Percentiles rank a stretch among this genome's conserved stretches.
Evolutionary conservation across 257 asterid species (phyloP).

Genomic region (Galeopsis tetrahit): DNA sequence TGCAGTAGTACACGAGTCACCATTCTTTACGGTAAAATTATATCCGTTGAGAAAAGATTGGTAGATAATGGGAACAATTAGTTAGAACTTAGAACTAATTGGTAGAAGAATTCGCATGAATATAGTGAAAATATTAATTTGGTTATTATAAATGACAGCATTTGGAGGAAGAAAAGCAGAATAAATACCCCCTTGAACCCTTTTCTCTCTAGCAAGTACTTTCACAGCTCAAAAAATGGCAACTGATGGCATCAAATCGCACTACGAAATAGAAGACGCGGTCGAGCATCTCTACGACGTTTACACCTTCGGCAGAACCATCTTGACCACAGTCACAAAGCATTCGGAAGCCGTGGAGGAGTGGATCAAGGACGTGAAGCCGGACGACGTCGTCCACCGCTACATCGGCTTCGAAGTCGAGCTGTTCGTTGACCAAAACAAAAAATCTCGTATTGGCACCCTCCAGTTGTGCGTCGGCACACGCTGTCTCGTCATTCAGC

Average conservation of each 20-base stretch:
- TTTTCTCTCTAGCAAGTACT: too few relatives aligned
- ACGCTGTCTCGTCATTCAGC: not conserved
- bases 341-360: not conserved
- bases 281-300: not conserved
- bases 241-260: not conserved
- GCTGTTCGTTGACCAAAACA: not conserved
- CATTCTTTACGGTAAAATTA: too few relatives aligned
- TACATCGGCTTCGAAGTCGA: not conserved
- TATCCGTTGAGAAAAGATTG: too few relatives aligned
- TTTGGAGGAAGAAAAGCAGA: too few relatives aligned
- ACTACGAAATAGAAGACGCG: not conserved
- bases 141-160: too few relatives aligned
- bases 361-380: not conserved
- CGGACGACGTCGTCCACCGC: not conserved
- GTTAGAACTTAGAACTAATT: too few relatives aligned
- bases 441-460: not conserved
- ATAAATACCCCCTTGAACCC: too few relatives aligned
- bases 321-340: not conserved
- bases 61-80: too few relatives aligned
- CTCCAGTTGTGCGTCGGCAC: not conserved
- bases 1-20: too few relatives aligned
- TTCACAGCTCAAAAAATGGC: not conserved
- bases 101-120: too few relatives aligned
- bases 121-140: too few relatives aligned
- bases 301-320: not conserved